Evolutionary conservation across 2,329 filamentous ascomycete genomes (phyloP), one percentile per base, ranked within the genome.

Genomic region (Tolypocladium ophioglossoides): DNA sequence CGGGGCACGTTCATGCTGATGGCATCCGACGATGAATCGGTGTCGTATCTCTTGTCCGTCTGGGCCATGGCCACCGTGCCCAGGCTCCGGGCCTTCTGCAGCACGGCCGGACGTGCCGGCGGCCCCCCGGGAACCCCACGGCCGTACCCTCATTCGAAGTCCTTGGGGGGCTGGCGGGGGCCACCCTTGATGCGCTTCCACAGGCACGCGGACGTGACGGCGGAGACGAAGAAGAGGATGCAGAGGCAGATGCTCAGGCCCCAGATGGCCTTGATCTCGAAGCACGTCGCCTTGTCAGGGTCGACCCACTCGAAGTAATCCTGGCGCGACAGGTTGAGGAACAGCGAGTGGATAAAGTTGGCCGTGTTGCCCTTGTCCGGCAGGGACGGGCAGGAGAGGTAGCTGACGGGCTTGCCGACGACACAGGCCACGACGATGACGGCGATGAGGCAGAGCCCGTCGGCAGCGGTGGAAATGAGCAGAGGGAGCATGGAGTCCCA

Each of bases 191-290:
- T 72, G 61, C 80, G 78, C 58, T 80, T 78, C 81, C 84, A 87
- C 40, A 89, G 73, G 60, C 82, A 82, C 54, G 75, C 69, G 34
- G 76, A 78, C 48, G 80, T 76, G 51, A 85, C 69, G 48, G 76
- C 72, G 2, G 83, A 85, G 56, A 88, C 78, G 57, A 81, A 77
- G 63, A 88, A 89, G 38, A 89, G 72, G 46, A 87, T 79, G 68
- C 84, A 90, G 51, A 95, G 78, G 5, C 84, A 84, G 69, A 96
- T 91, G 68, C 83, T 82, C 56, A 96, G 71, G 1, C 90, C 91
- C 91, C 91, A 96, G 60, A 94, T 82, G 18, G 87, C 82, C 78
- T 95, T 95, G 68, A 91, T 84, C 74, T 94, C 84, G 64, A 85
- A 83, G 74, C 91, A 96, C 54, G 87, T 87, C 20, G 79, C 69